phyloP scores from a whole-genome alignment of 1,284 basidiomycete genomes.

The Sporisorium graminicola region DNA sequence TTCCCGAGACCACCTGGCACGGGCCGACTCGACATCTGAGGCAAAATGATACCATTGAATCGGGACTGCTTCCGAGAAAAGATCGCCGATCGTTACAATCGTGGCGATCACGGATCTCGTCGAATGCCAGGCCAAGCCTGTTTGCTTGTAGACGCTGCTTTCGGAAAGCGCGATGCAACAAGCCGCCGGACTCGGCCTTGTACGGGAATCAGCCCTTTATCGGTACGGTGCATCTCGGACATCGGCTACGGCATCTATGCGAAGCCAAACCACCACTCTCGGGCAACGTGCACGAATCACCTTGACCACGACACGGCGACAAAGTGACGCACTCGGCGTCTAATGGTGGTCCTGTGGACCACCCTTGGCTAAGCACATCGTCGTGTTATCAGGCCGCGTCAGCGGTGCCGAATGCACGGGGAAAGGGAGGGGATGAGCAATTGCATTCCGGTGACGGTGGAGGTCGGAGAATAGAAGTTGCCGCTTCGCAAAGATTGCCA shows the following conservation, averaged over 20 bases:
- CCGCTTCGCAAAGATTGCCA: not conserved
- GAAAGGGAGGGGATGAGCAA: not conserved
- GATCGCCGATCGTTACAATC: too few species aligned
- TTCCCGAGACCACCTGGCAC: not conserved
- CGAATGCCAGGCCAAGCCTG: too few species aligned
- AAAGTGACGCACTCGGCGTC: not conserved
- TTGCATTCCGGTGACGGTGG: too few species aligned
- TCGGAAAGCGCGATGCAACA: not conserved
- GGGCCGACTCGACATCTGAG: slow-evolving; percentile 1
- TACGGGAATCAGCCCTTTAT: not conserved
- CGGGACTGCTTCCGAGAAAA: too few species aligned
- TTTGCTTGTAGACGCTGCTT: not conserved
- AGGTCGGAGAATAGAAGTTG: not conserved
- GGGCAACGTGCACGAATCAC: not conserved
- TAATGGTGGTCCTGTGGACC: not conserved
- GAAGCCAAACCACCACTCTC: too few species aligned
- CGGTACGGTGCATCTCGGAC: not conserved
- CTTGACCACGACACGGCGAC: not conserved
- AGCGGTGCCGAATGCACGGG: not conserved
- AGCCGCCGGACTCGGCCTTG: not conserved
- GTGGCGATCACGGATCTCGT: not conserved
- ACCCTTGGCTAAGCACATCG: not conserved
- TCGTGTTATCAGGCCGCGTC: slow-evolving; percentile 10
- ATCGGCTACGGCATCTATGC: too few species aligned
- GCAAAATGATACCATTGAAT: too few species aligned